Percentiles rank a stretch among this genome's conserved stretches.
Evolutionary conservation across 805 yeast species (phyloP).

Genomic region (Candida insectalens): DNA sequence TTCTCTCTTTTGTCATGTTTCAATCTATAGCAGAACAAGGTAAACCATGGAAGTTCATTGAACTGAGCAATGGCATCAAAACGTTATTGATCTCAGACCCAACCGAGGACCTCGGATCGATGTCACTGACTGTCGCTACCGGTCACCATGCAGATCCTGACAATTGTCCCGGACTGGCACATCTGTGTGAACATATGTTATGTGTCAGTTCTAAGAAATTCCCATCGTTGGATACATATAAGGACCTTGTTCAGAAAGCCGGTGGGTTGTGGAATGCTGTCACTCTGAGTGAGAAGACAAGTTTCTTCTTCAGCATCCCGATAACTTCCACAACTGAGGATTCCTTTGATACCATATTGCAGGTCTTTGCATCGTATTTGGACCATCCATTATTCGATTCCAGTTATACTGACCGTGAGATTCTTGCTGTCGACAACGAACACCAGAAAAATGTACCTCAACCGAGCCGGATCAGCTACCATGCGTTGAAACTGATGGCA

Average conservation of each 20-base stretch:
- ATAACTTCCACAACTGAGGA: constrained; percentile 13
- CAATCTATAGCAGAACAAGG: constrained; percentile 5
- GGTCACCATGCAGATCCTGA: constrained; percentile 79
- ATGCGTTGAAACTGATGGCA: constrained; percentile 46
- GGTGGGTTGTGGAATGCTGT: constrained; percentile 61
- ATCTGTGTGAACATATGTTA: constrained; percentile 74
- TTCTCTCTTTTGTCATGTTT: not conserved
- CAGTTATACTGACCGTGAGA: constrained; percentile 35
- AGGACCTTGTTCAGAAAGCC: constrained; percentile 29
- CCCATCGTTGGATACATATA: constrained; percentile 38
- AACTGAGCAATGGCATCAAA: constrained; percentile 59
- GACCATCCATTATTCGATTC: constrained; percentile 39
- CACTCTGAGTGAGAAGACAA: constrained; percentile 60
- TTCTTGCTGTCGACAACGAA: constrained; percentile 56
- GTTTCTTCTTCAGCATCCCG: constrained; percentile 56
- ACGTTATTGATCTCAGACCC: constrained; percentile 72
- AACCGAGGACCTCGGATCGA: constrained; percentile 49
- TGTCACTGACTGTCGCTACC: constrained; percentile 64
- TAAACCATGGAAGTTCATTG: constrained; percentile 34
- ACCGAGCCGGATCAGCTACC: constrained; percentile 40
- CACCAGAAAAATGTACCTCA: constrained; percentile 43
- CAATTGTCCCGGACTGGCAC: constrained; percentile 73
- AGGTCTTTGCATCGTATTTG: constrained; percentile 43
- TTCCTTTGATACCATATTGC: constrained; percentile 34
- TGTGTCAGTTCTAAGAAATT: constrained; percentile 46